These are phyloP conservation scores for Colletotrichum sp. DNA, from an alignment of 2,329 filamentous ascomycete genomes.

Conservation along the genomic window DNA sequence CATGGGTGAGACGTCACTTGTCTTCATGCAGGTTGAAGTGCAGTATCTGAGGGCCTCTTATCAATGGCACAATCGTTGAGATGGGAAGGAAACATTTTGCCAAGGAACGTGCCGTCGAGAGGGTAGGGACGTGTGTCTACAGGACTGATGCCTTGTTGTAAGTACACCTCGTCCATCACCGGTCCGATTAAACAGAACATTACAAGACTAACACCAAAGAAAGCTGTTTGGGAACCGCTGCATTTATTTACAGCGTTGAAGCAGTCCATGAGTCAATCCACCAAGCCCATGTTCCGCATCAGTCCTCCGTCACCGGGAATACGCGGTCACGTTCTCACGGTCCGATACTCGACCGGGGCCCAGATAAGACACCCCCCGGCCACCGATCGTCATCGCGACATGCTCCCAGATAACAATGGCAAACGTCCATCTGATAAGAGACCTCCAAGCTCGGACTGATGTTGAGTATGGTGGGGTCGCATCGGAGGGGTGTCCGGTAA, in stretches of 20 bases:
- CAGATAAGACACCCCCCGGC: background rate
- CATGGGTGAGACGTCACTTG: background rate
- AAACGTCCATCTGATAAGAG: background rate
- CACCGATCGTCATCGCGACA: background rate
- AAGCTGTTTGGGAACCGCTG: fast-evolving
- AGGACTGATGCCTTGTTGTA: background rate
- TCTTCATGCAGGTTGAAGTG: background rate
- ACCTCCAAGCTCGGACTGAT: background rate
- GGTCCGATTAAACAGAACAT: background rate
- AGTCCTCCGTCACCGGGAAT: background rate
- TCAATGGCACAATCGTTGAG: background rate
- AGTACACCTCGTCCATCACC: background rate
- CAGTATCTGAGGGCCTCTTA: background rate
- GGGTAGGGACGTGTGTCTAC: background rate
- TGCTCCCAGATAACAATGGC: background rate
- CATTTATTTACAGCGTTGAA: fast-evolving
- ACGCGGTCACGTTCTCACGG: background rate
- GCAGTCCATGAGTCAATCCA: background rate
- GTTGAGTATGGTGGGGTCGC: background rate
- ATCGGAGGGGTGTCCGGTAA: slow-evolving; percentile 17
- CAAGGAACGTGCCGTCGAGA: background rate
- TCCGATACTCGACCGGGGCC: background rate
- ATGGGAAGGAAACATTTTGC: background rate
- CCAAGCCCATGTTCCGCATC: background rate
- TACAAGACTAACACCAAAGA: fast-evolving